Conservation (phyloP, 2,329 filamentous ascomycete species). For the Diplodia mutila region DNA sequence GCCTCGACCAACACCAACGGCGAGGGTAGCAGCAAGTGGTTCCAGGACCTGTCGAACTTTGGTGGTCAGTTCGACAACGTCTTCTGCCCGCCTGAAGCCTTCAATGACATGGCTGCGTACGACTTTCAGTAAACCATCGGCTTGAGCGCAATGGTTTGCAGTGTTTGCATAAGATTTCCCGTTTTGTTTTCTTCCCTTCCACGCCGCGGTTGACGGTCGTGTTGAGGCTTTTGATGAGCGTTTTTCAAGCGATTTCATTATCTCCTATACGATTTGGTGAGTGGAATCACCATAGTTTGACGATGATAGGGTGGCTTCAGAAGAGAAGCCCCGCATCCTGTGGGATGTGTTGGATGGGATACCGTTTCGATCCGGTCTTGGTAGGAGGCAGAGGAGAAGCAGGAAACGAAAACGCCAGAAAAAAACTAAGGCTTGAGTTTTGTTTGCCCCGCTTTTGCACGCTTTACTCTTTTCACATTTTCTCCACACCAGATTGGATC, state of each 20-base stretch:
- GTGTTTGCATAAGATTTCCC: neutral
- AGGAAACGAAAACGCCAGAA: conserved; percentile 9
- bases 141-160: neutral
- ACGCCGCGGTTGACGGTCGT: conserved; percentile 17
- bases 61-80: conserved; percentile 41
- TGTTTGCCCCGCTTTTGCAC: conserved; percentile 15
- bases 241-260: conserved; percentile 16
- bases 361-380: neutral
- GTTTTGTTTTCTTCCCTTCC: conserved; percentile 4
- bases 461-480: conserved; percentile 6
- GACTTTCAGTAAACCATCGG: conserved; percentile 18
- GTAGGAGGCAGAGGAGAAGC: neutral
- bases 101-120: conserved; percentile 16
- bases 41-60: conserved; percentile 45
- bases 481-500: conserved; percentile 12
- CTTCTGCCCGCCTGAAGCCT: conserved; percentile 8
- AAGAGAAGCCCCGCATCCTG: neutral
- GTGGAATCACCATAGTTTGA: neutral
- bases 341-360: conserved; percentile 7
- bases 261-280: conserved; percentile 5
- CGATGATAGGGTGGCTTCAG: neutral
- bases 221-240: conserved; percentile 16
- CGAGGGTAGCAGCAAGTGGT: conserved; percentile 39
- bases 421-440: conserved; percentile 12
- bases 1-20: conserved; percentile 31